Evolutionary conservation across 768 basidiomycete genomes (phyloP).

Genomic region (Naganishia onofrii): DNA sequence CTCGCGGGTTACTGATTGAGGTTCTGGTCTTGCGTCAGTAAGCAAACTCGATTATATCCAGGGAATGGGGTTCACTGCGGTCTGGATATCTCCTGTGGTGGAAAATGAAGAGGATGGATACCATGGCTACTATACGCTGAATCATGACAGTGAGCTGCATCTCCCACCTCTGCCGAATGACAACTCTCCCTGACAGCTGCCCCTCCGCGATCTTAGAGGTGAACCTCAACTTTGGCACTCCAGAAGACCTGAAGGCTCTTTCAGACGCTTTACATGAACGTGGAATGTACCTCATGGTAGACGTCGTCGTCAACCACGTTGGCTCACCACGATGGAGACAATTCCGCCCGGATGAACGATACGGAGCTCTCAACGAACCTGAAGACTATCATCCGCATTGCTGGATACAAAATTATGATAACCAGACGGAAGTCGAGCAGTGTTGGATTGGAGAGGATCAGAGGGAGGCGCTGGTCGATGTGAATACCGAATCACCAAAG

Average conservation of each 20-base stretch:
- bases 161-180: background rate
- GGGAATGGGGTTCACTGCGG: slow-evolving; percentile 74
- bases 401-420: slow-evolving; percentile 63
- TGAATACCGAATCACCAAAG: slow-evolving; percentile 75
- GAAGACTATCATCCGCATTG: slow-evolving; percentile 77
- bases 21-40: background rate
- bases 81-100: slow-evolving; percentile 80
- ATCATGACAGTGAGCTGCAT: slow-evolving; percentile 14
- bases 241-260: slow-evolving; percentile 69
- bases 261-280: slow-evolving; percentile 66
- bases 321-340: slow-evolving; percentile 63
- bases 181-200: background rate
- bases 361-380: slow-evolving; percentile 51
- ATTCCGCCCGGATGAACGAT: slow-evolving; percentile 56
- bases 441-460: slow-evolving; percentile 77
- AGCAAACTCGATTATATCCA: slow-evolving; percentile 79
- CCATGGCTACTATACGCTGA: slow-evolving; percentile 48
- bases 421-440: slow-evolving; percentile 66
- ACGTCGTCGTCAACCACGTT: slow-evolving; percentile 76
- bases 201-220: slow-evolving; percentile 55
- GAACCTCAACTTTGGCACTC: slow-evolving; percentile 69
- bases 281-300: slow-evolving; percentile 84
- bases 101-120: slow-evolving; percentile 67
- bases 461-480: slow-evolving; percentile 69
- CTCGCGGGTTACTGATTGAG: background rate